A percentile compares a stretch with the other conserved stretches of the same genome.
Conservation (phyloP, 805 yeast genomes). For the Lipomyces orientalis region DNA sequence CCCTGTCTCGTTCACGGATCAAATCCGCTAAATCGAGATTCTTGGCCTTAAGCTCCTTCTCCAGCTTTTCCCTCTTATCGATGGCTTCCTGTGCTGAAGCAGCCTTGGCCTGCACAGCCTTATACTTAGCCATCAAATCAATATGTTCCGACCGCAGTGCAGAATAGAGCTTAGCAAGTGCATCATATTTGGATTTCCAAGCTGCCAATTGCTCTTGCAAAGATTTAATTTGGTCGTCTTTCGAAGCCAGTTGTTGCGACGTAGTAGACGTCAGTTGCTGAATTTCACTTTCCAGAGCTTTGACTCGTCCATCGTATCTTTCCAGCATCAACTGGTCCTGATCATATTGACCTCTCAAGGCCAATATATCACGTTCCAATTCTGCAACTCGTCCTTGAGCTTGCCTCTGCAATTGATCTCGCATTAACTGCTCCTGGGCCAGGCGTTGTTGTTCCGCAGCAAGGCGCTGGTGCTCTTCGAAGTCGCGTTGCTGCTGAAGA, state of each 20-base stretch:
- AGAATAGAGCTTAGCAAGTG: slow-evolving; percentile 85
- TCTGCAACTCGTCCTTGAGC: slow-evolving; percentile 80
- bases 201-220: slow-evolving; percentile 74
- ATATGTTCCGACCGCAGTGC: slow-evolving; percentile 89
- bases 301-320: slow-evolving; percentile 86
- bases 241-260: slow-evolving; percentile 72
- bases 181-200: slow-evolving; percentile 88
- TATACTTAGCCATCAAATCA: slow-evolving; percentile 74
- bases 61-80: slow-evolving; percentile 78
- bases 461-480: slow-evolving; percentile 75
- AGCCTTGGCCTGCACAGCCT: slow-evolving; percentile 79
- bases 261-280: slow-evolving; percentile 65
- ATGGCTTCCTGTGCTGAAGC: slow-evolving; percentile 89
- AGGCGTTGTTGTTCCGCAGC: slow-evolving; percentile 70
- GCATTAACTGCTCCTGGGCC: slow-evolving; percentile 71
- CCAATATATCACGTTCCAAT: slow-evolving; percentile 77
- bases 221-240: slow-evolving; percentile 70
- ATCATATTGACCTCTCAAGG: slow-evolving; percentile 79
- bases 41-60: slow-evolving; percentile 81
- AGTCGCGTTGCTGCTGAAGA: slow-evolving; percentile 68
- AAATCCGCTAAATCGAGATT: slow-evolving; percentile 86
- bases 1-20: slow-evolving; percentile 87
- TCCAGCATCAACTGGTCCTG: slow-evolving; percentile 81
- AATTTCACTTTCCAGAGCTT: slow-evolving; percentile 77
- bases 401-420: slow-evolving; percentile 72